Conservation (phyloP, 805 yeast genomes). For the Ogataea pignaliae region DNA sequence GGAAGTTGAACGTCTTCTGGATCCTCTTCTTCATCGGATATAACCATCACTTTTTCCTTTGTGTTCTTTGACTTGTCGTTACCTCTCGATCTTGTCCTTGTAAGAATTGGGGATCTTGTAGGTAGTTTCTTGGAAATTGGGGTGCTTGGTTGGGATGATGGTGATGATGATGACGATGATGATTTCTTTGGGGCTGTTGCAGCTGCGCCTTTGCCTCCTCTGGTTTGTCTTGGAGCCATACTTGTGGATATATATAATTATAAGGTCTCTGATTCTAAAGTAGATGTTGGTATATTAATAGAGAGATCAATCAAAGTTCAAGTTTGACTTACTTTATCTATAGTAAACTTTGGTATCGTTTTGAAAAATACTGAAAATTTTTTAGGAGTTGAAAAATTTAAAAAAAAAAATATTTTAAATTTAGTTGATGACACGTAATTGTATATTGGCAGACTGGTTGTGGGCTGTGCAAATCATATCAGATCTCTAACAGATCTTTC, state of each 20-base stretch:
- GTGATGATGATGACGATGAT: no score
- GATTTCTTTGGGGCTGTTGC: not conserved
- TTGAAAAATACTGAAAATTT: not conserved
- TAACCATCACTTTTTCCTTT: constrained; percentile 6
- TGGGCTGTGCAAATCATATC: no score
- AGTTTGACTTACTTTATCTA: no score
- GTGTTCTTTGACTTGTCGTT: constrained; percentile 3
- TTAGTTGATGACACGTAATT: no score
- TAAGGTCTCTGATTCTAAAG: no score
- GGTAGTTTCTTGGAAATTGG: constrained; percentile 9
- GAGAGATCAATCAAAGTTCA: no score
- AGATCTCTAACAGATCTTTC: no score
- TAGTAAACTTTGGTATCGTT: no score
- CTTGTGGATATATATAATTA: not conserved
- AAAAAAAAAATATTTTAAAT: no score
- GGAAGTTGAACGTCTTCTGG: constrained; percentile 16
- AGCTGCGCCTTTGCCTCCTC: not conserved
- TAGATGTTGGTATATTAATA: no score
- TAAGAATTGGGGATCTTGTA: constrained; percentile 21
- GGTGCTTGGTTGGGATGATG: constrained; percentile 2
- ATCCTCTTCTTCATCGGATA: constrained; percentile 4
- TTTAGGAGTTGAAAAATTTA: not conserved
- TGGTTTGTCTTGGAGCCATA: constrained; percentile 6
- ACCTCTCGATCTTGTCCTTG: constrained; percentile 16
- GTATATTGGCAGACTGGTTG: no score